phyloP scores from a whole-genome alignment of 306 rosid genomes.

The Ziziphus jujuba region DNA sequence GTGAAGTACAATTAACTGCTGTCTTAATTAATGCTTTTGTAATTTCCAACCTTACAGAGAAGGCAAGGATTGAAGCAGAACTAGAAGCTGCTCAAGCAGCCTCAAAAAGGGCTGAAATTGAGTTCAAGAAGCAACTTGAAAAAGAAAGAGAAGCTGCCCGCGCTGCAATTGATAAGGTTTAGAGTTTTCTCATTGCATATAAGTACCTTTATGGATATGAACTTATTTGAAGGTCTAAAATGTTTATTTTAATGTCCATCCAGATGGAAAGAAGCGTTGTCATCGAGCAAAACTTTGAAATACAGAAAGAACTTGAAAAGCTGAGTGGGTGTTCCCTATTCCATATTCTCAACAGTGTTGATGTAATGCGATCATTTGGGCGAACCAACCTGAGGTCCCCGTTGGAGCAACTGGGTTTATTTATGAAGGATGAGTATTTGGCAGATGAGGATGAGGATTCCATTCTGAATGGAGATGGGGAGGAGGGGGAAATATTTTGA shows the following conservation, averaged over 20 bases:
- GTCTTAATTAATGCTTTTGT: neutral
- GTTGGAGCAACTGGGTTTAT: conserved; percentile 77
- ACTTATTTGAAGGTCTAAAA: neutral
- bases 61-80: conserved; percentile 76
- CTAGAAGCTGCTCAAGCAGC: conserved; percentile 71
- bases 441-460: conserved; percentile 58
- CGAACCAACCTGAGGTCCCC: conserved; percentile 24
- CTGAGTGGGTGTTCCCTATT: conserved; percentile 51
- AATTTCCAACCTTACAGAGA: conserved; percentile 42
- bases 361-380: conserved; percentile 30
- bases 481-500: conserved; percentile 68
- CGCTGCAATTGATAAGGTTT: conserved; percentile 64
- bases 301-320: conserved; percentile 59
- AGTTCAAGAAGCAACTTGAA: conserved; percentile 52
- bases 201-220: neutral
- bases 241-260: neutral
- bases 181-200: neutral
- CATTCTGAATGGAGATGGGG: conserved; percentile 34
- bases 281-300: conserved; percentile 58
- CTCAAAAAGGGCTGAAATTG: conserved; percentile 48
- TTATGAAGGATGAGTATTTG: conserved; percentile 57
- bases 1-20: neutral
- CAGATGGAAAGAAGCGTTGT: conserved; percentile 75
- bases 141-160: conserved; percentile 92
- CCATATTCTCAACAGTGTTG: conserved; percentile 23